Conservation (phyloP, 1,139 yeast genomes). For the Debaryomyces fabryi region DNA sequence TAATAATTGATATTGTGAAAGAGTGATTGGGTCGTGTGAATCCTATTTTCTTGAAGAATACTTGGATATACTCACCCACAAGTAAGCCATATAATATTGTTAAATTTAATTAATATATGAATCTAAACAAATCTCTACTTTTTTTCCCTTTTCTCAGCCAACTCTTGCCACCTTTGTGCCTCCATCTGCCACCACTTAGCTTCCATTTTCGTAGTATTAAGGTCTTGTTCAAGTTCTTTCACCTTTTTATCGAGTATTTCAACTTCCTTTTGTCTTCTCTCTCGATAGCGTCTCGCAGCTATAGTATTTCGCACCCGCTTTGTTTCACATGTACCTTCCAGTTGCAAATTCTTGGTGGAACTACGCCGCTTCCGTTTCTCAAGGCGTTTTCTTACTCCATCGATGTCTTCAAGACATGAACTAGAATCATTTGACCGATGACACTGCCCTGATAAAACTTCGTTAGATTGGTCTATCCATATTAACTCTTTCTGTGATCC, state of each 20-base stretch:
- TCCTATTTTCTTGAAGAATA: too few species aligned
- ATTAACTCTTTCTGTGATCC: neutral
- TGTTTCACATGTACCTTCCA: constrained; percentile 2
- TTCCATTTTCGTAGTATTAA: constrained; percentile 17
- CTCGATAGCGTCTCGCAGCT: constrained; percentile 25
- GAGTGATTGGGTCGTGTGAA: too few species aligned
- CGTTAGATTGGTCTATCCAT: constrained; percentile 11
- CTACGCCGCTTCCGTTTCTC: constrained; percentile 6
- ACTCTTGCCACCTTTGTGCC: constrained; percentile 15
- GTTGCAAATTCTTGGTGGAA: neutral
- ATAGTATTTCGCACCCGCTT: constrained; percentile 21
- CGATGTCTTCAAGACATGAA: constrained; percentile 9
- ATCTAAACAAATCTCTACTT: constrained; percentile 13
- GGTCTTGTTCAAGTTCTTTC: constrained; percentile 19
- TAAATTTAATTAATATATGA: neutral
- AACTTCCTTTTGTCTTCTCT: constrained; percentile 21
- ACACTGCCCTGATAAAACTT: neutral
- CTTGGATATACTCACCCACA: too few species aligned
- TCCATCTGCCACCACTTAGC: constrained; percentile 26
- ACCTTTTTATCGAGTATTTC: constrained; percentile 22
- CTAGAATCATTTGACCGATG: neutral
- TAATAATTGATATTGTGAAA: too few species aligned
- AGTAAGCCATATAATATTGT: neutral
- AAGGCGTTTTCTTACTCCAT: constrained; percentile 15
- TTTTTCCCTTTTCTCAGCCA: constrained; percentile 11